Evolutionary conservation across 2,329 filamentous ascomycete genomes (phyloP).

Genomic region (Paecilomyces sp.): DNA sequence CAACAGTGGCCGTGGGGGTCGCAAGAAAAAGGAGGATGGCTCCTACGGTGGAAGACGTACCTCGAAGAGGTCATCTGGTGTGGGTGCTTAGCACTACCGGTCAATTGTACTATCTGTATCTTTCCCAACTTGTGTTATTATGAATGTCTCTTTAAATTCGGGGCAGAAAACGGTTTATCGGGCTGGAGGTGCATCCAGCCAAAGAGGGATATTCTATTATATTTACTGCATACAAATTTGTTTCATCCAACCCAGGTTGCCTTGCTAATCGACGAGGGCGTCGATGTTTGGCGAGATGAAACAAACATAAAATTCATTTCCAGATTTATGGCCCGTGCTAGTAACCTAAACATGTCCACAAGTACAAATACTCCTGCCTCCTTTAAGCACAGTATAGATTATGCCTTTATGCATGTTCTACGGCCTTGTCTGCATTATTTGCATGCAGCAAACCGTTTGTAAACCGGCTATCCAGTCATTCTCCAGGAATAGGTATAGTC

Average conservation of each 20-base stretch:
- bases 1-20: conserved; percentile 26
- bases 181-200: neutral
- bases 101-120: neutral
- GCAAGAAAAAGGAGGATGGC: conserved; percentile 36
- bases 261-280: neutral
- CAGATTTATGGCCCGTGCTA: neutral
- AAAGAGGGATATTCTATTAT: neutral
- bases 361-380: no score
- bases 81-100: conserved; percentile 8
- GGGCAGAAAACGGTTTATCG: neutral
- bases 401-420: no score
- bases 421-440: no score
- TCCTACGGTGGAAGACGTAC: conserved; percentile 21
- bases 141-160: neutral
- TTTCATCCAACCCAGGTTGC: neutral
- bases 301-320: neutral
- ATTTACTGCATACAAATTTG: neutral
- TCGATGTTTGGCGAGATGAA: neutral
- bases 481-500: no score
- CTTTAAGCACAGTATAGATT: no score
- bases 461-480: no score
- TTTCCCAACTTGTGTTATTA: neutral
- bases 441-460: no score
- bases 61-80: conserved; percentile 24
- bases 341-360: neutral